Conservation (phyloP, 148 eudicot genomes). For the Silene uniflora region DNA sequence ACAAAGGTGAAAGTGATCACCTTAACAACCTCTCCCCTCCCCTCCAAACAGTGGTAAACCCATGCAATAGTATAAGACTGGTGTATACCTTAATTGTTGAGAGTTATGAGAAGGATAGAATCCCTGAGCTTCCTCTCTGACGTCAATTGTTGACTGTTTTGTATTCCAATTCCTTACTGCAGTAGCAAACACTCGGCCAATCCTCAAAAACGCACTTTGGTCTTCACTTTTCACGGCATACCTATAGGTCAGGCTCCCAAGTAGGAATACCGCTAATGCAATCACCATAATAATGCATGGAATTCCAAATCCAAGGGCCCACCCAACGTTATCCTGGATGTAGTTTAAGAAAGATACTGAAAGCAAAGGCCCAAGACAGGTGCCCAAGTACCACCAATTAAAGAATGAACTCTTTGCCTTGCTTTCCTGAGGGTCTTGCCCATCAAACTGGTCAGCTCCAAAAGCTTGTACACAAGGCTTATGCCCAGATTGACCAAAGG, state of each 20-base stretch:
- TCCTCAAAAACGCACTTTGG: constrained; percentile 56
- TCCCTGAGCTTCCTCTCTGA: constrained; percentile 43
- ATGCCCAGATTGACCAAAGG: constrained; percentile 72
- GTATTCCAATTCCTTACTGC: constrained; percentile 53
- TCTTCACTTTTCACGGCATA: constrained; percentile 33
- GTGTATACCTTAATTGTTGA: constrained; percentile 50
- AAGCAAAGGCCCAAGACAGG: constrained; percentile 34
- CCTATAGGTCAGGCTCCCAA: constrained; percentile 64
- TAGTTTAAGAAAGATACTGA: constrained; percentile 42
- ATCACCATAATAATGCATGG: constrained; percentile 63
- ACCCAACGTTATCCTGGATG: constrained; percentile 72
- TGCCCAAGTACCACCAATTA: constrained; percentile 80
- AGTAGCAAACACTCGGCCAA: constrained; percentile 49
- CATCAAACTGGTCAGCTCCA: constrained; percentile 95
- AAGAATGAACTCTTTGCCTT: constrained; percentile 87
- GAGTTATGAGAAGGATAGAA: constrained; percentile 36
- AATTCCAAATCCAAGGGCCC: constrained; percentile 91
- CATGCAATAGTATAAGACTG: neutral
- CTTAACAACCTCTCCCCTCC: neutral
- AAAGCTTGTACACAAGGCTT: constrained; percentile 86
- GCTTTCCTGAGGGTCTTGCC: constrained; percentile 49
- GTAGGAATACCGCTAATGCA: constrained; percentile 51
- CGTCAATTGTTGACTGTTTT: constrained; percentile 29
- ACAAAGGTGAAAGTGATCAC: too few relatives aligned
- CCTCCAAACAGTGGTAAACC: neutral